These are phyloP conservation scores for Coemansia sp. DNA, from an alignment of 192 early-diverging fungal genomes.

Conservation along the genomic window DNA sequence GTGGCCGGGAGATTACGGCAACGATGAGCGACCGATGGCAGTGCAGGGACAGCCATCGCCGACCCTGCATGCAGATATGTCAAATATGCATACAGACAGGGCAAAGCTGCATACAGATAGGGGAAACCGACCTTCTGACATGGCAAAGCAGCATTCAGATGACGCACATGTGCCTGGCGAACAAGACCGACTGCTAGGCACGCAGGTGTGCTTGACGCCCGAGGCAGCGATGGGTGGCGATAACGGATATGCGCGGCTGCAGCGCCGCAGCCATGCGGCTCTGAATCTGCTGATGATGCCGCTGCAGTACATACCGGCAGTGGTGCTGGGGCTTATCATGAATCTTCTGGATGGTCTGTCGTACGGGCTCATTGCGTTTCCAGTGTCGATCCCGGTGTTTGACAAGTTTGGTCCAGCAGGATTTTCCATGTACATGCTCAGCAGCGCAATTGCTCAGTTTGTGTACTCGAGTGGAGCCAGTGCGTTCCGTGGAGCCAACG, in stretches of 20 bases:
- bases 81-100: slow-evolving; percentile 4
- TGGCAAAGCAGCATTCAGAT: slow-evolving; percentile 3
- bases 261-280: slow-evolving; percentile 22
- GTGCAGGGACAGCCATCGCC: slow-evolving; percentile 12
- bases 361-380: slow-evolving; percentile 92
- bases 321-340: slow-evolving; percentile 83
- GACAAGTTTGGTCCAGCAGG: slow-evolving; percentile 76
- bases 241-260: slow-evolving; percentile 12
- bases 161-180: slow-evolving; percentile 12
- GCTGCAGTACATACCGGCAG: slow-evolving; percentile 79
- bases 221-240: slow-evolving; percentile 11
- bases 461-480: slow-evolving; percentile 81
- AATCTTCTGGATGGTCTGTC: slow-evolving; percentile 92
- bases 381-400: slow-evolving; percentile 70
- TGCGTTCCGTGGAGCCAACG: slow-evolving; percentile 87
- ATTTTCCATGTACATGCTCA: slow-evolving; percentile 94
- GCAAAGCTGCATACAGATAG: not conserved
- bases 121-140: no score
- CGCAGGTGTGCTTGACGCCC: slow-evolving; percentile 5
- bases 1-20: slow-evolving; percentile 13
- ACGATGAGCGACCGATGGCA: not conserved
- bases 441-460: slow-evolving; percentile 70
- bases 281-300: slow-evolving; percentile 48
- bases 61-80: slow-evolving; percentile 8
- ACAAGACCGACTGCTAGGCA: slow-evolving; percentile 11